These are phyloP conservation scores for Ilyonectria sp. DNA, from an alignment of 2,329 filamentous ascomycete genomes.

Conservation along the genomic window DNA sequence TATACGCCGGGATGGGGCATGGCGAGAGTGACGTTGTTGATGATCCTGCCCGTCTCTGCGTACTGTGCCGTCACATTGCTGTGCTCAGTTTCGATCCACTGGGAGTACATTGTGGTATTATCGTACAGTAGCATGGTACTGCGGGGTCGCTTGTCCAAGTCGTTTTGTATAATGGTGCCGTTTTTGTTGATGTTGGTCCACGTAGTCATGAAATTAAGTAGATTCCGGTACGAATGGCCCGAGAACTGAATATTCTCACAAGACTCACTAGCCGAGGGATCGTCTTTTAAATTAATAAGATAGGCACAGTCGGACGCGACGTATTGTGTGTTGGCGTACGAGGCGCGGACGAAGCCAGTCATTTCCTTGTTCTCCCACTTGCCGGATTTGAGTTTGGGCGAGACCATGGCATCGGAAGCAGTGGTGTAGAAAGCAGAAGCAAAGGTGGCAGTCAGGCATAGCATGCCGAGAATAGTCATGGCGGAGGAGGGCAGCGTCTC, in stretches of 20 bases:
- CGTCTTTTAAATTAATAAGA: constrained; percentile 67
- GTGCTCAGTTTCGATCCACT: constrained; percentile 75
- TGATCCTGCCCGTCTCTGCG: constrained; percentile 65
- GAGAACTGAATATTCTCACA: constrained; percentile 80
- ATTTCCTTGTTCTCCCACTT: constrained; percentile 65
- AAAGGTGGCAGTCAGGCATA: constrained; percentile 76
- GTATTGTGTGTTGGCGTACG: constrained; percentile 75
- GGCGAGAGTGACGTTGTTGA: constrained; percentile 84
- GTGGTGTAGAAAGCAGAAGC: constrained; percentile 82
- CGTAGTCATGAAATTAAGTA: constrained; percentile 70
- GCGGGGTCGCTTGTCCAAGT: constrained; percentile 66
- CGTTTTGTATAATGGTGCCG: constrained; percentile 57
- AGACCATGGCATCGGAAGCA: constrained; percentile 81
- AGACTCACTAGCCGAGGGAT: constrained; percentile 60
- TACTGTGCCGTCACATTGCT: constrained; percentile 68
- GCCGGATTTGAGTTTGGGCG: constrained; percentile 78
- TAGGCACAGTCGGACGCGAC: constrained; percentile 71
- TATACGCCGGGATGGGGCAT: constrained; percentile 83
- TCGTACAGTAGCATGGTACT: constrained; percentile 77
- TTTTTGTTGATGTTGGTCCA: constrained; percentile 67
- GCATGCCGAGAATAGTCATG: constrained; percentile 72
- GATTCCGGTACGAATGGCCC: constrained; percentile 79
- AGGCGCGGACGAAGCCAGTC: constrained; percentile 69
- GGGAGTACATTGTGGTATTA: constrained; percentile 78
- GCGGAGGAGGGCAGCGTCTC: constrained; percentile 76